Conservation (phyloP, 768 basidiomycete genomes). For the Tulasnella sp. region DNA sequence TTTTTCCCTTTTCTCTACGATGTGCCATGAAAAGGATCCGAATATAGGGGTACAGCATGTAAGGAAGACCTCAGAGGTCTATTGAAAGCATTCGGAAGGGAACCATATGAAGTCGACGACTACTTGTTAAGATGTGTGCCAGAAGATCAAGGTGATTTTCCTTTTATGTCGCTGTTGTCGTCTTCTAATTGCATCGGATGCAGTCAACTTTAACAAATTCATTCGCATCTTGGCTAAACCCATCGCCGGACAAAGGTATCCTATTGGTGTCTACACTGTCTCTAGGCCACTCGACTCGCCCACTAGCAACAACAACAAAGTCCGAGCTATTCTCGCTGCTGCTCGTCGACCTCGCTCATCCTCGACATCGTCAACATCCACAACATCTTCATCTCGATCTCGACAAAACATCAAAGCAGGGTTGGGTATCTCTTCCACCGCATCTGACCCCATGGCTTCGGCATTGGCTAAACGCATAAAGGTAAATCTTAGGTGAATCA, state of each 20-base stretch:
- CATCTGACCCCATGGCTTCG: too few relatives aligned
- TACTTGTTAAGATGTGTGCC: slow-evolving; percentile 8
- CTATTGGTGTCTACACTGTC: slow-evolving; percentile 7
- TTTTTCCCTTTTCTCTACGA: not conserved
- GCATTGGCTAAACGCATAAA: too few relatives aligned
- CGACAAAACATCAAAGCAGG: too few relatives aligned
- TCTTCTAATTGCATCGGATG: too few relatives aligned
- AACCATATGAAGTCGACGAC: slow-evolving; percentile 10
- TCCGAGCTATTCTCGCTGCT: too few relatives aligned
- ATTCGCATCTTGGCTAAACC: slow-evolving; percentile 9
- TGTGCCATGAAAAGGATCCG: slow-evolving; percentile 1
- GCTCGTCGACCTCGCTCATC: too few relatives aligned
- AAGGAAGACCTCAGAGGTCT: slow-evolving; percentile 2
- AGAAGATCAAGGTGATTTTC: slow-evolving; percentile 8
- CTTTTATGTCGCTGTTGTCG: too few relatives aligned
- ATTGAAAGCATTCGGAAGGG: slow-evolving; percentile 11
- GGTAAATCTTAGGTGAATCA: too few relatives aligned
- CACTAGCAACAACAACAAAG: too few relatives aligned
- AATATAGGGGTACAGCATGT: not conserved
- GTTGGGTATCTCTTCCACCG: too few relatives aligned
- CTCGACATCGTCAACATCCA: too few relatives aligned
- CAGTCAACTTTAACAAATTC: slow-evolving; percentile 13
- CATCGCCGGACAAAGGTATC: slow-evolving; percentile 11
- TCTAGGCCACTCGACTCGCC: slow-evolving; percentile 4
- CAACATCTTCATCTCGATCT: too few relatives aligned